Base-by-base conservation (phyloP, 1,139 yeast species). In the Eremothecium coryli region DNA sequence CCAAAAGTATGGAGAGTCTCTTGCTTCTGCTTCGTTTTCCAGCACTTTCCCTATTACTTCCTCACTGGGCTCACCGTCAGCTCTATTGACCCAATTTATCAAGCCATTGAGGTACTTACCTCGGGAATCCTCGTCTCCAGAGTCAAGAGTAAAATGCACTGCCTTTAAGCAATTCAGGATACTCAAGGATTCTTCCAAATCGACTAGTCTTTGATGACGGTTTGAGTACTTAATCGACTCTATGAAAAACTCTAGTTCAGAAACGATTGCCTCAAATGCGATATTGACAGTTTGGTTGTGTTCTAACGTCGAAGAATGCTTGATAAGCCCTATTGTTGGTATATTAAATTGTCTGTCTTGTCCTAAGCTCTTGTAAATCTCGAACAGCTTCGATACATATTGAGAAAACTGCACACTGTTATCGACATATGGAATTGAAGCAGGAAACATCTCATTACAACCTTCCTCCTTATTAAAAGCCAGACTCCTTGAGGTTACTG, bases 11-110 rank as follows among this genome's bases (percentile, higher is more conserved):
- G 73, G 68, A 44, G 73, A 81, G 29, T 60, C 54, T 27, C 59
- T 60, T 5, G 66, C 65, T 42, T 42, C 14, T 27, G 25, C 34
- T 4, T 32, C 13, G 5, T 37, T 32, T 7, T 36, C 32, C 30
- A 55, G 51, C 4, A 54, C 46, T 20, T 45, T 43, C 17, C 49
- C 52, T 26, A 70, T 64, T 31, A 70, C 56, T 14, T 66, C 71
- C 15, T 61, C 61, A 34, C 66, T 71, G 2, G 86, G 85, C 43
- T 73, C 61, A 21, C 66, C 66, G 48, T 79, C 85, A 29, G 76
- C 74, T 38, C 73, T 65, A 50, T 81, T 81, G 22, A 78, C 64
- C 90, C 90, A 81, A 35, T 64, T 66, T 11, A 67, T 56, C 29
- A 76, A 54, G 13, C 45, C 39, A 10, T 30, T 35, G 23, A 54